phyloP scores from a whole-genome alignment of 257 asterid genomes.

The Capsicum rhomboideum region DNA sequence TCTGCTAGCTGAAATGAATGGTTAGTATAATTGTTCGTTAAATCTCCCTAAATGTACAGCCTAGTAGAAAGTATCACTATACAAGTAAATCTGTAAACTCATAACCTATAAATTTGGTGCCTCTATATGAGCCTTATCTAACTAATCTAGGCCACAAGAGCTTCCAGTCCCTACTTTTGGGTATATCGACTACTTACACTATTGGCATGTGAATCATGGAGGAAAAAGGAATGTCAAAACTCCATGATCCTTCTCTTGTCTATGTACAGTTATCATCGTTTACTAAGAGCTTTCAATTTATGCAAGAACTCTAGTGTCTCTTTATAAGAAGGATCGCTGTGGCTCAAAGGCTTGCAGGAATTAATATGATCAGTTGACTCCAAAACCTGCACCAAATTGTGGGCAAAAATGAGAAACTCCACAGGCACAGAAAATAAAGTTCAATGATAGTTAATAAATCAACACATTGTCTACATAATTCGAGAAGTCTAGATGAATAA shows the following conservation, averaged over 20 bases:
- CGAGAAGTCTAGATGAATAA: not conserved
- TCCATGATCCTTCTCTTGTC: not conserved
- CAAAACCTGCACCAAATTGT: conserved; percentile 50
- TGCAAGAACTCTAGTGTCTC: conserved; percentile 74
- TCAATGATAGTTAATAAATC: not conserved
- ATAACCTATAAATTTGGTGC: not conserved
- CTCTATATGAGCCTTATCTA: not conserved
- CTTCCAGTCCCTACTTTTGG: not conserved
- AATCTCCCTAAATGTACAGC: not conserved
- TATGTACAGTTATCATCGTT: conserved; percentile 12
- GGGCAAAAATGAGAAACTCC: not conserved
- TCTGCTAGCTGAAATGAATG: not conserved
- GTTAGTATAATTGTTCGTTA: not conserved
- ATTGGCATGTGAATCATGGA: not conserved
- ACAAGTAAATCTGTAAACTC: not conserved
- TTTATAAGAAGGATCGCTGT: conserved; percentile 76
- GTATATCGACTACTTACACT: not conserved
- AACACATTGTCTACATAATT: not conserved
- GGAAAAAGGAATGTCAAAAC: not conserved
- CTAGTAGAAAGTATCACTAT: not conserved
- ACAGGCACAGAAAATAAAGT: not conserved
- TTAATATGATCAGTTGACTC: conserved; percentile 96
- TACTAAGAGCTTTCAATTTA: conserved; percentile 55
- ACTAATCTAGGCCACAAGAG: not conserved
- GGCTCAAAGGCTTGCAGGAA: conserved; percentile 91